phyloP scores from a whole-genome alignment of 2,329 filamentous ascomycete genomes.

The Teratosphaeria pseudoeucalypti region DNA sequence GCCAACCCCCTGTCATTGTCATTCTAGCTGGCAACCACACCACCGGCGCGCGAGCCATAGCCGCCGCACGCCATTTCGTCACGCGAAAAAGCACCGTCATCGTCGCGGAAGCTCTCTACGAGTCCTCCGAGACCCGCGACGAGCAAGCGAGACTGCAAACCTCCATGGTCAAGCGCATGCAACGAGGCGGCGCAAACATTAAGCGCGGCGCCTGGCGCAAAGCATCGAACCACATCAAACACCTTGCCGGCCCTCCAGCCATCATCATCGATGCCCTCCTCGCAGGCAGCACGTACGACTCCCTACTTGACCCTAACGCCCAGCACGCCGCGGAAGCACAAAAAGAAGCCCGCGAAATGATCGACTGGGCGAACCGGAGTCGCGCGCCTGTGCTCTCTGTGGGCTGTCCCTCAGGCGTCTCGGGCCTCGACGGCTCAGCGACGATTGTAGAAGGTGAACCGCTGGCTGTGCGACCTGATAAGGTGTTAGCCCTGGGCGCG shows the following conservation, averaged over 20 bases:
- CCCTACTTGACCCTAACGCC: conserved; percentile 46
- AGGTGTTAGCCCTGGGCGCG: conserved; percentile 74
- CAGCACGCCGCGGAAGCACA: conserved; percentile 51
- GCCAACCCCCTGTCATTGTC: conserved; percentile 50
- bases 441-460: conserved; percentile 60
- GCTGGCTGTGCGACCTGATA: conserved; percentile 70
- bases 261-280: conserved; percentile 84
- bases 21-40: conserved; percentile 95
- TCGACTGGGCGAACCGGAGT: conserved; percentile 86
- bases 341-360: conserved; percentile 74
- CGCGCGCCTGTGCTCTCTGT: conserved; percentile 74
- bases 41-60: conserved; percentile 72
- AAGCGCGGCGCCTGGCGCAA: conserved; percentile 46
- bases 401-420: conserved; percentile 84
- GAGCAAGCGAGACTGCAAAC: conserved; percentile 73
- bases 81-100: conserved; percentile 74
- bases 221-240: conserved; percentile 43
- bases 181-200: conserved; percentile 47
- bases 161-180: conserved; percentile 72
- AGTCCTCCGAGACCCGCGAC: conserved; percentile 68
- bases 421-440: conserved; percentile 62
- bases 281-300: conserved; percentile 80
- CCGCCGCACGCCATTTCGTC: conserved; percentile 74
- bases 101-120: conserved; percentile 73
- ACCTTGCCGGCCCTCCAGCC: conserved; percentile 55